Evolutionary conservation across 805 yeast species (phyloP), one percentile per base, ranked within the genome.

Genomic region (Danielia reshetovae): DNA sequence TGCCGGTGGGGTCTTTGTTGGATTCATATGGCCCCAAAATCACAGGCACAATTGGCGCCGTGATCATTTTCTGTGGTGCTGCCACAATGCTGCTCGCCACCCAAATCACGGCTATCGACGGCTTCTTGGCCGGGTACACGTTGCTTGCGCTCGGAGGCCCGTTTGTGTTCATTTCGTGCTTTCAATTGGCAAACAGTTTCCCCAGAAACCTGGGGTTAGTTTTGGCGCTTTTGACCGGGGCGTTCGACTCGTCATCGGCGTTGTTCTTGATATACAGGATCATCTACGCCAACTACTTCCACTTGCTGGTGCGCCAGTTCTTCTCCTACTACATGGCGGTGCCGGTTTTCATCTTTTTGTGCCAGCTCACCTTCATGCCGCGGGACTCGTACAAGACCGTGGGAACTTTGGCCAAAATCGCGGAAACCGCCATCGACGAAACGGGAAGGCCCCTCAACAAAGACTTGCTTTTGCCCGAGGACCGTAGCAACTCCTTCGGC

Each of bases 231-330:
- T 62, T 89, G 32, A 86, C 96, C 0, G 97, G 97, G n/a, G 88
- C 96, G 0, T 88, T 89, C 54, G 97, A 90, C 58, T 73, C 95
- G 0, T 85, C 95, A 2, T 79, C 94, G n/a, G 96, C 95, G 0
- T 71, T 89, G 30, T 89, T 89, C 53, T 66, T 87, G 47, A 48
- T 75, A 8, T 90, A 88, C 63, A 66, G 95, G 48, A 40, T 87
- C 12, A 50, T 74, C 9, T 88, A 84, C 58, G 78, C 67, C 40
- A 57, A 58, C 34, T 39, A 66, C 32, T 34, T 54, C 11, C 42
- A 59, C 22, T 47, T 82, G 16, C 49, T 77, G 0, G 52, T 87
- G 8, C 54, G 66, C 14, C 63, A 55, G 25, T 89, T 89, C 57
- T 90, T 90, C 65, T 57, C 70, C 10, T 50, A 57, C 40, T 89